These are phyloP conservation scores for Phylloporus sp. DNA, from an alignment of 768 basidiomycete species.

Conservation along the genomic window DNA sequence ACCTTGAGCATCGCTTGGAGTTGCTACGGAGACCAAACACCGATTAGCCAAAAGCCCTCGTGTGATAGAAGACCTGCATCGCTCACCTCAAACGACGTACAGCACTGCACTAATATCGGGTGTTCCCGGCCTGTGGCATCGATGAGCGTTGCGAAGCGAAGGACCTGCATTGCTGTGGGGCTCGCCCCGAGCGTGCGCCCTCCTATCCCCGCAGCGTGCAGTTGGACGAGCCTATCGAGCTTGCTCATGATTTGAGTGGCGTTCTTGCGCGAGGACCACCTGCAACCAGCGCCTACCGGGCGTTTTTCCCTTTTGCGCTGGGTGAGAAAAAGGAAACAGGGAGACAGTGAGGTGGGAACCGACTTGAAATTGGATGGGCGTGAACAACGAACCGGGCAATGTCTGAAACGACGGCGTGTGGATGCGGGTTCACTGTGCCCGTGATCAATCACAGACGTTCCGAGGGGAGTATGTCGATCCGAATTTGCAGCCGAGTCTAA, in stretches of 20 bases:
- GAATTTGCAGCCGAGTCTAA: conserved; percentile 5
- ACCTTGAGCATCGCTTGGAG: conserved; percentile 17
- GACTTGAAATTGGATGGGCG: background rate
- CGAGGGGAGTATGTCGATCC: conserved; percentile 10
- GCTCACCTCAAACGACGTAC: conserved; percentile 23
- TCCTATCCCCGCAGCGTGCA: conserved; percentile 14
- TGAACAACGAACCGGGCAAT: conserved; percentile 8
- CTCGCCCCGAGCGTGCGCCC: conserved; percentile 5
- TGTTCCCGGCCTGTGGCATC: conserved; percentile 26
- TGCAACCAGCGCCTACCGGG: background rate
- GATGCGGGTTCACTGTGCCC: background rate
- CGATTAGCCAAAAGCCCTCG: background rate
- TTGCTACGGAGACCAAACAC: conserved; percentile 13
- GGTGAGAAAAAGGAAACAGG: background rate
- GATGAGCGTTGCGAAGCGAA: conserved; percentile 21
- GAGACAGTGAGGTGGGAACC: background rate
- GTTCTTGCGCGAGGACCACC: conserved; percentile 10
- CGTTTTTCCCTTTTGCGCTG: conserved; percentile 23
- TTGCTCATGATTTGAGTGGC: conserved; percentile 14
- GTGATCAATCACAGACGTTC: conserved; percentile 3
- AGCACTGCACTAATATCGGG: conserved; percentile 23
- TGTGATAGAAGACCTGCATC: background rate
- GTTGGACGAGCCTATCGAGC: conserved; percentile 21
- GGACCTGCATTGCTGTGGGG: conserved; percentile 19
- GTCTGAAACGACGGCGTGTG: conserved; percentile 9